Base-by-base conservation (phyloP, 1,139 yeast genomes). In the Geotrichum siamense region DNA sequence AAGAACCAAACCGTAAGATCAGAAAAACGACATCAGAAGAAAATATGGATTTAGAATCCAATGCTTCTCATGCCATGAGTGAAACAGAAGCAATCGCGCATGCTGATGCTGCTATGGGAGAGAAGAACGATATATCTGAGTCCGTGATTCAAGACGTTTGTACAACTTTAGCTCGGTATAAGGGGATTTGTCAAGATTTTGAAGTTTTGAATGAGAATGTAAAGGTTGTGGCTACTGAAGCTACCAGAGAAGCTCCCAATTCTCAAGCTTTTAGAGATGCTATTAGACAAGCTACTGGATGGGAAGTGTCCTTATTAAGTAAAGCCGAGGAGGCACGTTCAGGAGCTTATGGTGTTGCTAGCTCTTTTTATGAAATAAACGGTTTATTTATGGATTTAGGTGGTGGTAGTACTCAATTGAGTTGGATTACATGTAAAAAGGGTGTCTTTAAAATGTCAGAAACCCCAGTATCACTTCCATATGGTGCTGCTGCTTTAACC, bases 381-480 rank as follows among this genome's bases (percentile, higher is more conserved):
- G 86, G 86, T 1, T 58, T 79, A 17, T 78, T 76, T 54, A 70
- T 79, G 71, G 85, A 80, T 54, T 63, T 80, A 36, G 83, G 84
- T 4, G 83, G 83, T 27, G 82, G 83, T 0, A 71, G 78, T 9
- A 70, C 77, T 0, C 82, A 78, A 51, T 54, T 80, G 22, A 76
- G 82, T 33, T 80, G 86, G 84, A 74, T 79, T 22, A 66, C 69
- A 45, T 72, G 78, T 39, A 61, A 63, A 25, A 65, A 69, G 43
- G 84, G 83, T 5, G 71, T 69, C 47, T 68, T 78, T 29, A 62
- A 64, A 46, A 69, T 74, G 54, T 74, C 80, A n/a, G 64, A 69
- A 2, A 68, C 68, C 12, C 81, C 84, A 0, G 75, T 76, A 2
- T 72, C 79, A 1, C 58, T 79, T 39, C 84, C 84, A 1, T 79